Base-by-base conservation (phyloP, 371 early-diverging fungal genomes). In the Dipsacomyces acuminosporus region DNA sequence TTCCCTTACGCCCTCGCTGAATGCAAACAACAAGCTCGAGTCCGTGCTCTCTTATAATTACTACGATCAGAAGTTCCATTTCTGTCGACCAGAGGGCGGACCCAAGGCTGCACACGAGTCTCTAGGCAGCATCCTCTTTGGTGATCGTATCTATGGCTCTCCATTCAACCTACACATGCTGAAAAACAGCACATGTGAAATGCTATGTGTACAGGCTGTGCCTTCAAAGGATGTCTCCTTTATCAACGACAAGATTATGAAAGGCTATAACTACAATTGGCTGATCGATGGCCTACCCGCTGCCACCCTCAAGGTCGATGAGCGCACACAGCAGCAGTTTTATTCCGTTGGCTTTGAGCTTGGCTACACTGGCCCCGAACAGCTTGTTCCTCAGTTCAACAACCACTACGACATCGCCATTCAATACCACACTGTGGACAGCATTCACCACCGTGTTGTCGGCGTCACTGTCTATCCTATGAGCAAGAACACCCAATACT, bases 221-320 rank as follows among this genome's bases (percentile, higher is more conserved):
- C 80, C 84, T 0, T 77, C 73, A 18, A 76, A 79, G 35, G 89
- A 94, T 69, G 91, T 85, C 0, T 65, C 79, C 22, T 94, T 94
- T 63, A 89, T 95, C 57, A 90, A 89, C 56, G 80, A 84, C 41
- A 80, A 88, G 36, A 92, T 95, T 44, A 71, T 67, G 25, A 89
- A 93, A 45, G 84, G 89, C 20, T 92, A 93, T 71, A 79, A 80
- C 36, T 63, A 86, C 57, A 87, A 90, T 69, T 74, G 86, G 85
- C 76, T 93, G 23, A 86, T 95, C n/a, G 96, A 96, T 74, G 94
- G 93, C 0, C 78, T 95, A 34, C 94, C 96, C 1, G 96, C 90
- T 21, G 94, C 90, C 6, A 81, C 83, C 47, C 65, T 76, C 11
- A 78, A 77, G 42, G 58, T 64, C 3, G 86, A 87, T 45, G 77